Evolutionary conservation across 345 rosid species (phyloP).

Genomic region (Citrus hindsii): DNA sequence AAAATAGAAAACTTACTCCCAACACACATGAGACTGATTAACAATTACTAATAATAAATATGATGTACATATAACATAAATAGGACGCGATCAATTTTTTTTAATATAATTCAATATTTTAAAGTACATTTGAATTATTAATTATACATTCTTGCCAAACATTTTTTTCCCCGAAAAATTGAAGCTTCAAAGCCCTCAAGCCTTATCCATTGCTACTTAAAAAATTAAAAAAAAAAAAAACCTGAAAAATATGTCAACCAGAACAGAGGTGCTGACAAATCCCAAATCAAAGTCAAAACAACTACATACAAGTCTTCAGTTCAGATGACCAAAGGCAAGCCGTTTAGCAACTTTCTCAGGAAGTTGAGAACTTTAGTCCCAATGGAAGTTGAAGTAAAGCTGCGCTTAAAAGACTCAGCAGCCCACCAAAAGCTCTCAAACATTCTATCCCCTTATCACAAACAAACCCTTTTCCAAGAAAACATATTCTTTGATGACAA

Average conservation of each 20-base stretch:
- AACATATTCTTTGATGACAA: slow-evolving; percentile 64
- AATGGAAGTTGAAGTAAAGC: slow-evolving; percentile 72
- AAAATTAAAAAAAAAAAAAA: too few relatives aligned
- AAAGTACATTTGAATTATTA: too few relatives aligned
- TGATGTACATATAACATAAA: too few relatives aligned
- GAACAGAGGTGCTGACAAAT: background rate
- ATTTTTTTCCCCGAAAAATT: too few relatives aligned
- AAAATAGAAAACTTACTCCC: too few relatives aligned
- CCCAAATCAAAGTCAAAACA: background rate
- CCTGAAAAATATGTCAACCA: background rate
- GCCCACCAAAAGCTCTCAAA: slow-evolving; percentile 35
- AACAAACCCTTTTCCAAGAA: slow-evolving; percentile 47
- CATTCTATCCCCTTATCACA: slow-evolving; percentile 49
- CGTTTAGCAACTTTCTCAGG: background rate
- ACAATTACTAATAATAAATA: too few relatives aligned
- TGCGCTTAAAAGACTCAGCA: slow-evolving; percentile 37
- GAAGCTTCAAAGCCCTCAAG: background rate
- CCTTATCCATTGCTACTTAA: background rate
- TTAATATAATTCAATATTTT: too few relatives aligned
- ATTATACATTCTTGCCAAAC: too few relatives aligned
- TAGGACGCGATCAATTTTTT: too few relatives aligned
- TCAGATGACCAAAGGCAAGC: background rate
- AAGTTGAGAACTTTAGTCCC: background rate
- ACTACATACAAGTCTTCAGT: background rate
- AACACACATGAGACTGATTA: too few relatives aligned